phyloP scores from a whole-genome alignment of 805 yeast genomes.

The Myxozyma sirexii region DNA sequence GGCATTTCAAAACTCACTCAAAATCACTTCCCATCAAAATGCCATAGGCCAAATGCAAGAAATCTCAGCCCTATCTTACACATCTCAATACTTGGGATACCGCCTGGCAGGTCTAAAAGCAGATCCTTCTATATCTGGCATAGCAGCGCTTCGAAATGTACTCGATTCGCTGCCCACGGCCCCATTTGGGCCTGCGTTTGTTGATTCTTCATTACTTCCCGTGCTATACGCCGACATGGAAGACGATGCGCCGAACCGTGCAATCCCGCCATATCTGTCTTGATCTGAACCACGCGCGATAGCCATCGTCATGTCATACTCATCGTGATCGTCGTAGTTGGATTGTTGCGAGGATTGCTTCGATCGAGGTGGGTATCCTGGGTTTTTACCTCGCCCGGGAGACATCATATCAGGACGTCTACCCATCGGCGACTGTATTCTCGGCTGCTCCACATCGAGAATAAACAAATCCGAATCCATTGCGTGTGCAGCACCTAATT shows the following conservation, averaged over 20 bases:
- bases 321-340: constrained; percentile 1
- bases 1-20: too few species aligned
- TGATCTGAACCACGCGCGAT: constrained; percentile 3
- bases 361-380: neutral
- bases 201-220: neutral
- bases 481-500: constrained; percentile 4
- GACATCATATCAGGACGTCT: constrained; percentile 10
- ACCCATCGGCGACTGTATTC: neutral
- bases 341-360: constrained; percentile 1
- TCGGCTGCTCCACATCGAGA: constrained; percentile 2
- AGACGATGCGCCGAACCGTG: constrained; percentile 5
- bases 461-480: constrained; percentile 4
- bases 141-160: constrained; percentile 4
- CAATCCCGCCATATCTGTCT: constrained; percentile 3
- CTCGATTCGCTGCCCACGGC: neutral
- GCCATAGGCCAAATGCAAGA: too few species aligned
- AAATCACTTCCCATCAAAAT: too few species aligned
- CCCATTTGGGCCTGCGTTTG: neutral
- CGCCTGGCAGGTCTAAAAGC: neutral
- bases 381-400: neutral
- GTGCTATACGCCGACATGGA: neutral
- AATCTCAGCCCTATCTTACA: neutral
- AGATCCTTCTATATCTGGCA: constrained; percentile 8
- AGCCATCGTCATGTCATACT: constrained; percentile 7
- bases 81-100: constrained; percentile 3